Conservation (phyloP, 306 rosid genomes). For the Ammopiptanthus mongolicus region DNA sequence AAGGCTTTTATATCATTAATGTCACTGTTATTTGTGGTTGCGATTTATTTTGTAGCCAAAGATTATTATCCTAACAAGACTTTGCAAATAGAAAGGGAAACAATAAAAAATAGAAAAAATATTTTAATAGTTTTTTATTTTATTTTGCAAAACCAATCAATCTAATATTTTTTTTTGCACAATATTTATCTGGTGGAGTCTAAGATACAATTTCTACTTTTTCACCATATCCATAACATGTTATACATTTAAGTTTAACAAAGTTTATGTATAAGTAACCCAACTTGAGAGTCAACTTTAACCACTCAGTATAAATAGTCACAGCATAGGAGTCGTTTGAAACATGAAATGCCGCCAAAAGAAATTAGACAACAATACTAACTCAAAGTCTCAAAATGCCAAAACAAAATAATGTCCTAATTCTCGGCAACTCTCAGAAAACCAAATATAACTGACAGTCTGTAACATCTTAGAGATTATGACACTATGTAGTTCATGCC, state of each 20-base stretch:
- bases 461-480: not conserved
- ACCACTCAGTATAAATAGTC: not conserved
- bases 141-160: conserved; percentile 5
- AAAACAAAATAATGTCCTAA: conserved; percentile 9
- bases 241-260: not conserved
- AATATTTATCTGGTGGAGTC: conserved; percentile 1
- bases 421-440: conserved; percentile 10
- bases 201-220: not conserved
- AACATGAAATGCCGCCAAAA: not conserved
- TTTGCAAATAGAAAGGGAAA: not conserved
- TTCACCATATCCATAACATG: not conserved
- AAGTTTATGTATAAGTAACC: too few species aligned
- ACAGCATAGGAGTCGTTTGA: not conserved
- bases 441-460: not conserved
- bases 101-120: too few species aligned
- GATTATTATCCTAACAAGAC: not conserved
- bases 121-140: not conserved
- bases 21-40: not conserved
- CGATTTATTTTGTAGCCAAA: not conserved
- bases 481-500: not conserved
- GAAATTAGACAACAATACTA: not conserved
- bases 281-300: too few species aligned
- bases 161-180: not conserved
- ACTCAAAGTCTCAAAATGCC: not conserved
- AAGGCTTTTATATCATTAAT: not conserved